Evolutionary conservation across 164 flowering plant species (phyloP).

Genomic region (Kingdonia uniflora): DNA sequence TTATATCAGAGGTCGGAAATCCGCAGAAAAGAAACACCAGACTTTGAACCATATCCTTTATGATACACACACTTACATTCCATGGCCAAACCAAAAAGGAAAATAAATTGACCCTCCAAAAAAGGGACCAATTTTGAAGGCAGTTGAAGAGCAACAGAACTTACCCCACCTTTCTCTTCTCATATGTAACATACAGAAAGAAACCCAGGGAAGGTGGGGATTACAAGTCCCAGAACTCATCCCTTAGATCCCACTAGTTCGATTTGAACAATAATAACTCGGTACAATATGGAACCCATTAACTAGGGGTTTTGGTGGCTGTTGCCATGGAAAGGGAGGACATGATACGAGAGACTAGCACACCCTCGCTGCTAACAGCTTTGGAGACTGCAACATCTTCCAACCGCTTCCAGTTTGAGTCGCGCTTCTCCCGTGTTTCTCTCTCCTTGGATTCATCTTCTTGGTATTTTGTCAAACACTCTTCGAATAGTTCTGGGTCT

Average conservation of each 20-base stretch:
- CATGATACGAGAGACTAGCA: slow-evolving; percentile 41
- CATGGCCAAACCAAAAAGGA: slow-evolving; percentile 11
- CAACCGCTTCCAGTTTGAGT: slow-evolving; percentile 61
- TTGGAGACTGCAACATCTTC: slow-evolving; percentile 68
- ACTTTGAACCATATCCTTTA: slow-evolving; percentile 25
- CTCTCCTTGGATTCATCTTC: slow-evolving; percentile 51
- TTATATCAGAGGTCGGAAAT: slow-evolving; percentile 17
- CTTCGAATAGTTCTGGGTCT: slow-evolving; percentile 53
- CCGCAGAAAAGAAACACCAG: slow-evolving; percentile 15
- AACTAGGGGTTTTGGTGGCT: slow-evolving; percentile 15
- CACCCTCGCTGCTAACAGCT: slow-evolving; percentile 45
- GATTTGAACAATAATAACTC: too few species aligned
- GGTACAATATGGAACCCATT: neutral
- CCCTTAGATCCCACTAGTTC: slow-evolving; percentile 2
- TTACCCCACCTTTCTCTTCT: slow-evolving; percentile 10
- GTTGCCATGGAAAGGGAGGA: slow-evolving; percentile 33
- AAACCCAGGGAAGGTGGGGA: slow-evolving; percentile 10
- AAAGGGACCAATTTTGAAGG: slow-evolving; percentile 7
- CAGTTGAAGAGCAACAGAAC: slow-evolving; percentile 15
- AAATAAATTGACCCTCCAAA: slow-evolving; percentile 7
- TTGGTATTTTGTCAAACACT: slow-evolving; percentile 47
- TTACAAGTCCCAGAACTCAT: slow-evolving; percentile 7
- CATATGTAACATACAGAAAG: slow-evolving; percentile 1
- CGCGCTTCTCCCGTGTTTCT: slow-evolving; percentile 39
- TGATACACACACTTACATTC: slow-evolving; percentile 32